Conservation (phyloP, 495 filamentous ascomycete genomes). For the Xylaria scruposa region DNA sequence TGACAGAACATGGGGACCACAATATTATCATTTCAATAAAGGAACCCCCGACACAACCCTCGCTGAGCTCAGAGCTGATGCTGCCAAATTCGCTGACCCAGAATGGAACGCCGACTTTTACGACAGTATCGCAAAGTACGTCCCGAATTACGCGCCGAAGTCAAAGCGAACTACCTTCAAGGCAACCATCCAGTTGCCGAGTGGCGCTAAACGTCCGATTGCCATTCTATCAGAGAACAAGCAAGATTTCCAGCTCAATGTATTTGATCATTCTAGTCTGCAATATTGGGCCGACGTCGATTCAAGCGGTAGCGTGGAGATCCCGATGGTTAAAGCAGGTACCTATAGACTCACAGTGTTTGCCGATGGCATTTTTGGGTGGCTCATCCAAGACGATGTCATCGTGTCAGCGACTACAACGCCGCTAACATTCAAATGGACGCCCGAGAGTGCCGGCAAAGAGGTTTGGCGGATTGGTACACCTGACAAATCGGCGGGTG, state of each 20-base stretch:
- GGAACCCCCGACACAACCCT: conserved; percentile 45
- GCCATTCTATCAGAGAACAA: conserved; percentile 59
- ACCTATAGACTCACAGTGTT: conserved; percentile 63
- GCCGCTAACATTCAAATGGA: conserved; percentile 44
- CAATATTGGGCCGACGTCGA: conserved; percentile 65
- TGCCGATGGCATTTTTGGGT: conserved; percentile 62
- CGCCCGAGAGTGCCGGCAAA: conserved; percentile 55
- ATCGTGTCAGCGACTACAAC: conserved; percentile 41
- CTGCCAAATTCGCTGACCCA: conserved; percentile 51
- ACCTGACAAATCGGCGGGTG: conserved; percentile 61
- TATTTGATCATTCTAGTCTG: conserved; percentile 52
- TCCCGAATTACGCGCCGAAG: conserved; percentile 59
- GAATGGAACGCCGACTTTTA: conserved; percentile 62
- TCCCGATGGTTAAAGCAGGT: conserved; percentile 57
- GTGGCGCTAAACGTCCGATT: conserved; percentile 51
- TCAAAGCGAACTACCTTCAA: conserved; percentile 50
- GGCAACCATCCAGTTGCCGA: conserved; percentile 54
- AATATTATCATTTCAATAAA: conserved; percentile 65
- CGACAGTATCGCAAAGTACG: conserved; percentile 61
- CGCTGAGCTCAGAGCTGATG: conserved; percentile 54
- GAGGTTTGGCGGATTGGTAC: conserved; percentile 63
- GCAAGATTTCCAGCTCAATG: conserved; percentile 65
- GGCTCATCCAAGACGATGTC: conserved; percentile 42
- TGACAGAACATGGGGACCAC: conserved; percentile 63
- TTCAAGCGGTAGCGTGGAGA: conserved; percentile 50